phyloP scores from a whole-genome alignment of 257 asterid species.

The Nemophila menziesii region DNA sequence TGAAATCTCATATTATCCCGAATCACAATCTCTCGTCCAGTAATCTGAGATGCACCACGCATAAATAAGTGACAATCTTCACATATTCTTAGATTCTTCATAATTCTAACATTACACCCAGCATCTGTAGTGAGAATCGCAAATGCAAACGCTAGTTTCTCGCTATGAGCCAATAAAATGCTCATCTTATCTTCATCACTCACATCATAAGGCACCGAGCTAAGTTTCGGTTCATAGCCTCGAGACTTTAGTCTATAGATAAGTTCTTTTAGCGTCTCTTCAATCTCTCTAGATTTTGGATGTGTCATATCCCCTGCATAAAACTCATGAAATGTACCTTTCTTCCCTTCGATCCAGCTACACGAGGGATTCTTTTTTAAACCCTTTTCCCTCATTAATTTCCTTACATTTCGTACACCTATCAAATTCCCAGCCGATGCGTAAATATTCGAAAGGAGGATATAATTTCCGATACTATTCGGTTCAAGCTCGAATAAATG shows the following conservation, averaged over 20 bases:
- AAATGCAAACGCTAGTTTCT: conserved; percentile 60
- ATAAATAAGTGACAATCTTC: conserved; percentile 75
- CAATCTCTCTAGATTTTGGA: conserved; percentile 36
- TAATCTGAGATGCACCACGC: conserved; percentile 44
- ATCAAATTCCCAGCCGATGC: conserved; percentile 67
- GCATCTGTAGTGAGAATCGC: conserved; percentile 28
- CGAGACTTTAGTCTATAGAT: conserved; percentile 15
- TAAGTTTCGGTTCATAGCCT: conserved; percentile 50
- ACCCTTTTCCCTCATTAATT: conserved; percentile 33
- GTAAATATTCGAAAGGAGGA: conserved; percentile 57
- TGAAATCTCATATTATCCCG: conserved; percentile 88
- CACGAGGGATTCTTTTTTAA: conserved; percentile 50
- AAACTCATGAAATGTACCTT: conserved; percentile 60
- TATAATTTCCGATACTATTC: conserved; percentile 46
- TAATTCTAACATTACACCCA: conserved; percentile 37
- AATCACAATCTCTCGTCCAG: conserved; percentile 46
- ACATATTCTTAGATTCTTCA: conserved; percentile 73
- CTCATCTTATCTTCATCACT: conserved; percentile 50
- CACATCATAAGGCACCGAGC: conserved; percentile 48
- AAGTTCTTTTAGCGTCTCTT: conserved; percentile 27
- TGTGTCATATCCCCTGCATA: conserved; percentile 52
- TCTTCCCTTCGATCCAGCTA: conserved; percentile 67
- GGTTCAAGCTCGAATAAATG: conserved; percentile 65
- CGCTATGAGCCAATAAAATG: conserved; percentile 59
- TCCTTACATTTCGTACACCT: conserved; percentile 45